Evolutionary conservation across 176 grass and related monocot genomes (phyloP), one percentile per base, ranked within the genome.

Genomic region (Avena insularis): DNA sequence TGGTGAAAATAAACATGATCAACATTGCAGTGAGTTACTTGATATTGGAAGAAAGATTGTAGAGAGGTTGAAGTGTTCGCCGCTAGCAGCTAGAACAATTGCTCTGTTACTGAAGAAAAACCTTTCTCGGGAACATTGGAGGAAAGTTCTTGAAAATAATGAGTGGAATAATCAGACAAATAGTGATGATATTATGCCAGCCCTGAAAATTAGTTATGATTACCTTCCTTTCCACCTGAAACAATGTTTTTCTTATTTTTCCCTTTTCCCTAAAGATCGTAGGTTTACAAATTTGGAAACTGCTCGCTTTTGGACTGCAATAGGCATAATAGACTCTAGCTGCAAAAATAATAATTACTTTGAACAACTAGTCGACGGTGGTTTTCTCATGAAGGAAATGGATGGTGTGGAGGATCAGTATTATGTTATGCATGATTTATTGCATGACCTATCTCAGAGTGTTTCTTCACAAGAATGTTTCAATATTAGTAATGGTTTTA

Each of bases 201-300:
- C 71, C 71, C 71, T 75, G 1, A 75, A 75, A 75, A 75, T 75
- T 75, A 75, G 71, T 23, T 75, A 75, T 8, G 71, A 75, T 75
- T 75, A 16, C 71, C 71, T 75, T 51, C 46, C 71, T 50, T 75
- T 75, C 71, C 46, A 75, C 71, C 71, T 75, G 6, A 75, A 75
- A 75, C 21, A 75, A 75, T 75, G 71, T 16, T 75, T 75, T 75
- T 29, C 71, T 50, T 75, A 75, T 75, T 75, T 75, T 50, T 27
- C 12, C 46, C 71, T 75, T 51, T 75, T 75, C 12, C 71, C 71
- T 9, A 21, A 29, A 75, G 45, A 75, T 27, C 12, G 51, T 51
- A 75, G 71, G 71, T 75, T 75, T 16, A 75, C 47, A 8, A 25
- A 15, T 75, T 8, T 50, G 12, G 45, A 75, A 14, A 29, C 50